These are phyloP conservation scores for Chaetoscypha palmicola DNA, from an alignment of 2,329 filamentous ascomycete genomes.

Conservation along the genomic window DNA sequence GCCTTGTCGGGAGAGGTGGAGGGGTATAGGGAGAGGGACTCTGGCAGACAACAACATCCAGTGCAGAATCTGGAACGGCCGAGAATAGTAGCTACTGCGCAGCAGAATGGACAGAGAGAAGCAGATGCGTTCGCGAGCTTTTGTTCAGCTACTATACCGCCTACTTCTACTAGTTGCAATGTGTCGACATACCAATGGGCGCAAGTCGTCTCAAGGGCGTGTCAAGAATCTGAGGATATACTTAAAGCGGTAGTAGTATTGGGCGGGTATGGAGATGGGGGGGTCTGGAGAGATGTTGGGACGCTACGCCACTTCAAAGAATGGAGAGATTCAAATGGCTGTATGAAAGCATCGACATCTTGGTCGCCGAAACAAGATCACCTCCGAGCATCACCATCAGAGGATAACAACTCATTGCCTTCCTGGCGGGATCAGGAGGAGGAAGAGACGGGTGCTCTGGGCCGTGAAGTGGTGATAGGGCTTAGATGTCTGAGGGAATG, in stretches of 20 bases:
- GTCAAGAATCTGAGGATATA: constrained; percentile 5
- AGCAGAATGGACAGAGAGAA: background rate
- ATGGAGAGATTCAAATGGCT: constrained; percentile 1
- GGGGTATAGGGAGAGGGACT: background rate
- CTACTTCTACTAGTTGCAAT: background rate
- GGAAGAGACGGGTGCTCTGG: constrained; percentile 2
- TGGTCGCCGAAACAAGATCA: background rate
- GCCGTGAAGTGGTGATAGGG: constrained; percentile 1
- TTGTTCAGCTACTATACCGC: constrained; percentile 4
- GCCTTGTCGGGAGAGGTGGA: no score
- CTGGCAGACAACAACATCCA: background rate
- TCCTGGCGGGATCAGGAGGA: constrained; percentile 6
- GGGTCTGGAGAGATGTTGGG: background rate
- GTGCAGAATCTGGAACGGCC: background rate
- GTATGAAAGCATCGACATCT: constrained; percentile 3
- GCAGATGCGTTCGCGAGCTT: constrained; percentile 3
- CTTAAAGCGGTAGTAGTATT: constrained; percentile 1
- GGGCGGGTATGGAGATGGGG: background rate
- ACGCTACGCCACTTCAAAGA: constrained; percentile 5
- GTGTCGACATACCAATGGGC: constrained; percentile 1
- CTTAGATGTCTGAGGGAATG: constrained; percentile 4
- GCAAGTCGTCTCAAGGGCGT: constrained; percentile 1
- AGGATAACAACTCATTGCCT: background rate
- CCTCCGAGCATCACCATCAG: no score
- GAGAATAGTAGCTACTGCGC: no score